phyloP scores from a whole-genome alignment of 2,329 filamentous ascomycete genomes.

The Penicillium sp. region DNA sequence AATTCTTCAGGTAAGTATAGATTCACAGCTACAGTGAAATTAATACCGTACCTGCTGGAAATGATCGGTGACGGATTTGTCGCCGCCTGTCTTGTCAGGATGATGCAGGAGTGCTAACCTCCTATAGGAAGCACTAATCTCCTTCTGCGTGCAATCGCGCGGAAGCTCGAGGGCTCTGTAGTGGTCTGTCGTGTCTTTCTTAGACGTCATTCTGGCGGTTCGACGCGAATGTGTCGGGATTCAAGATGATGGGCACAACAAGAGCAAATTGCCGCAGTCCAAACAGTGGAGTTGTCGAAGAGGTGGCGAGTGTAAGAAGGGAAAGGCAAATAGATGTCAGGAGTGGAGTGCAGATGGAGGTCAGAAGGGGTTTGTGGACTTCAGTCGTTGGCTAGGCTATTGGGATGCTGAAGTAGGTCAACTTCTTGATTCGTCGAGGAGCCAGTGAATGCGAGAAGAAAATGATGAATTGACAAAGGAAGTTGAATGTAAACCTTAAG shows the following conservation, averaged over 20 bases:
- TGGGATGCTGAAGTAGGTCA: too few species aligned
- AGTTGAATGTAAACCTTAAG: too few species aligned
- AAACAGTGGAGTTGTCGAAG: neutral
- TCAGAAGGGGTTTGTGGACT: too few species aligned
- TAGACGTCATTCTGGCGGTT: conserved; percentile 10
- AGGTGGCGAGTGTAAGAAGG: neutral
- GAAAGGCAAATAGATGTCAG: too few species aligned
- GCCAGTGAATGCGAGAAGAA: too few species aligned
- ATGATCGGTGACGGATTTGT: conserved; percentile 5
- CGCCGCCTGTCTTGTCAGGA: conserved; percentile 32
- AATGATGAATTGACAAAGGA: too few species aligned
- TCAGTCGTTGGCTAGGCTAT: too few species aligned
- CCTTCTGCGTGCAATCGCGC: conserved; percentile 25
- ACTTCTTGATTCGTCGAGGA: too few species aligned
- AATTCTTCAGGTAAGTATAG: neutral
- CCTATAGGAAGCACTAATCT: conserved; percentile 38
- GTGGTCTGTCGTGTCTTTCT: conserved; percentile 13
- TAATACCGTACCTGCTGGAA: conserved; percentile 27
- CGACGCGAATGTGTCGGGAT: neutral
- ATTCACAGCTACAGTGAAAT: too few species aligned
- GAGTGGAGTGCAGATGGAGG: too few species aligned
- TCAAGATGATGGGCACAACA: neutral
- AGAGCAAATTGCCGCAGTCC: neutral
- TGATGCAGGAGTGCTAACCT: conserved; percentile 35
- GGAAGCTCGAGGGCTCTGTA: conserved; percentile 32